A percentile compares a stretch with the other conserved stretches of the same genome.
These are phyloP conservation scores for Larix sibirica DNA, from an alignment of 83 land plant species.

Conservation along the genomic window DNA sequence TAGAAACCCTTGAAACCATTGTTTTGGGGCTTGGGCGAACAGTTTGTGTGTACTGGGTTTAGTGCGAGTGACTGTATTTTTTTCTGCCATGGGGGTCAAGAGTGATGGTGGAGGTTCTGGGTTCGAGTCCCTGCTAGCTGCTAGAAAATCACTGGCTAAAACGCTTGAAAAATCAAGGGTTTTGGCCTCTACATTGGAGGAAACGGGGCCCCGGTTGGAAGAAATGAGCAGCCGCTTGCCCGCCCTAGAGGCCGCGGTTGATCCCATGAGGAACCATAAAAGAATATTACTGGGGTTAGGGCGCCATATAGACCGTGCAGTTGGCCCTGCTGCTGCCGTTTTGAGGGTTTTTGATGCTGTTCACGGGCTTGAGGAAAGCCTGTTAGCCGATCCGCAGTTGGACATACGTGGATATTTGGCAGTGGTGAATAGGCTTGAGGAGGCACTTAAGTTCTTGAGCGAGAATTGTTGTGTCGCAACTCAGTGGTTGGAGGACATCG, in stretches of 20 bases:
- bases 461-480: conserved; percentile 46
- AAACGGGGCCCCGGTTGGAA: conserved; percentile 55
- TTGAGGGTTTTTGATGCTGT: conserved; percentile 76
- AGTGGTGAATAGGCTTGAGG: conserved; percentile 45
- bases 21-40: background rate
- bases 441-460: conserved; percentile 49
- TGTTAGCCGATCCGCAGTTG: conserved; percentile 49
- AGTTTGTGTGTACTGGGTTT: background rate
- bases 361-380: conserved; percentile 58
- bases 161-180: conserved; percentile 44
- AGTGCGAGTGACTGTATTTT: background rate
- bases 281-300: conserved; percentile 44
- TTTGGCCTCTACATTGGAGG: conserved; percentile 27
- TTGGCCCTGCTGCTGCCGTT: conserved; percentile 68
- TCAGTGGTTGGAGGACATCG: conserved; percentile 62
- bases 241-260: conserved; percentile 48
- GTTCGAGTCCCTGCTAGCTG: conserved; percentile 23
- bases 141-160: conserved; percentile 24
- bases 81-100: conserved; percentile 6
- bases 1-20: too few relatives aligned
- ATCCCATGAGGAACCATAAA: conserved; percentile 52
- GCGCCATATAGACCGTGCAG: conserved; percentile 61
- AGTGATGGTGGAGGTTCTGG: conserved; percentile 5
- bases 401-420: conserved; percentile 44
- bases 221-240: conserved; percentile 64